Conservation (phyloP, 2,329 filamentous ascomycete species). For the Aspergillus proliferans region DNA sequence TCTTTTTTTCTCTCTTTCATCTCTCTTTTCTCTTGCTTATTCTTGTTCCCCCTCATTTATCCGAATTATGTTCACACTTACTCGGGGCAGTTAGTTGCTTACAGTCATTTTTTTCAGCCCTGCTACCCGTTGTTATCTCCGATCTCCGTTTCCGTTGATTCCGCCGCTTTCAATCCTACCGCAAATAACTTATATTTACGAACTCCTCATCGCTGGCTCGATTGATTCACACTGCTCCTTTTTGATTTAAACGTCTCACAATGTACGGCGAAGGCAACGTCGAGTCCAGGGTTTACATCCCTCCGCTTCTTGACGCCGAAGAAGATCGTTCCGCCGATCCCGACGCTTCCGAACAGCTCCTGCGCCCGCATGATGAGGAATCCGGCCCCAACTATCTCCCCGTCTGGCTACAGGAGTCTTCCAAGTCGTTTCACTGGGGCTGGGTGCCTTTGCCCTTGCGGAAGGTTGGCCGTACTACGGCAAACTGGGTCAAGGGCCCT, state of each 20-base stretch:
- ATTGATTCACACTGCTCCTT: background rate
- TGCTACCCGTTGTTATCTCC: background rate
- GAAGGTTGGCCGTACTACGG: constrained; percentile 38
- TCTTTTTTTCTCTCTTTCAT: background rate
- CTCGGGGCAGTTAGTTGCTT: background rate
- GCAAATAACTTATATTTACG: background rate
- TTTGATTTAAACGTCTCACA: constrained; percentile 1
- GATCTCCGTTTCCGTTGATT: background rate
- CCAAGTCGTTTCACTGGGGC: constrained; percentile 41
- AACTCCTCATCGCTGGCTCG: constrained; percentile 6
- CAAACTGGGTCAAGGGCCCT: constrained; percentile 44
- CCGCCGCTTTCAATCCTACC: background rate
- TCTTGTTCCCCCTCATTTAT: background rate
- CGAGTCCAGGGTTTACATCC: constrained; percentile 27
- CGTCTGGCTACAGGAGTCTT: constrained; percentile 44
- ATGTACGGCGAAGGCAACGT: constrained; percentile 28
- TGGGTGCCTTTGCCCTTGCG: constrained; percentile 44
- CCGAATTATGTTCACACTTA: background rate
- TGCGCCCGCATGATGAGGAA: constrained; percentile 24
- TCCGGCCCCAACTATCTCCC: constrained; percentile 27
- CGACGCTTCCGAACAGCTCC: constrained; percentile 28
- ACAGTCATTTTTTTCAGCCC: background rate
- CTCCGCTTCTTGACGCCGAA: constrained; percentile 27
- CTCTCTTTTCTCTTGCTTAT: background rate
- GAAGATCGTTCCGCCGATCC: constrained; percentile 28